A percentile compares a stretch with the other conserved stretches of the same genome.
Evolutionary conservation across 2,329 filamentous ascomycete species (phyloP).

Genomic region (Arthrobotrys conoides): DNA sequence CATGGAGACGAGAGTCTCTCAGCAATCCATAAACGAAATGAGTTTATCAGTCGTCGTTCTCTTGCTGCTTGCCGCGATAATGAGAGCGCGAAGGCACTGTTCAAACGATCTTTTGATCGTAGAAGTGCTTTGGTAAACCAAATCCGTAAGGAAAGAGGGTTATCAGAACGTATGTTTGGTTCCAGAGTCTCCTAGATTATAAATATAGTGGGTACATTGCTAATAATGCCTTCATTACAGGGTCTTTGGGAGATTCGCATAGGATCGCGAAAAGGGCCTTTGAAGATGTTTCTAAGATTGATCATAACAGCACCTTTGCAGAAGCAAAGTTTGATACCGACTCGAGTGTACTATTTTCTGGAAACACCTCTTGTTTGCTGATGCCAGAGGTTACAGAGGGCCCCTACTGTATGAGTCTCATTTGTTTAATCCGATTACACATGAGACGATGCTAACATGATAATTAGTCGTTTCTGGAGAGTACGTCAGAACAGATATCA

Average conservation of each 20-base stretch:
- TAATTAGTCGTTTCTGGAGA: constrained; percentile 67
- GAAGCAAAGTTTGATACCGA: constrained; percentile 53
- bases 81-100: constrained; percentile 44
- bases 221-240: constrained; percentile 1
- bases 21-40: constrained; percentile 43
- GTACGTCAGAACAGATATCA: constrained; percentile 70
- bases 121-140: constrained; percentile 43
- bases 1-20: constrained; percentile 55
- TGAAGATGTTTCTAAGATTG: constrained; percentile 62
- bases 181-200: not conserved
- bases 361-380: constrained; percentile 67
- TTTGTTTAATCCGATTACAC: not conserved
- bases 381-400: constrained; percentile 66
- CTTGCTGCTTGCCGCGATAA: constrained; percentile 55
- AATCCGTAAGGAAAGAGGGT: constrained; percentile 45
- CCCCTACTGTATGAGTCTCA: constrained; percentile 67
- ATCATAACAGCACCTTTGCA: constrained; percentile 65
- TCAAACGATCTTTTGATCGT: constrained; percentile 43
- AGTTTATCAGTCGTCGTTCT: constrained; percentile 55
- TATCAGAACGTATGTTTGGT: constrained; percentile 36
- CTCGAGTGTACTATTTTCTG: constrained; percentile 67
- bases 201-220: not conserved
- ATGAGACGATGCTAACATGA: constrained; percentile 65
- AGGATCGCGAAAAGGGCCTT: constrained; percentile 48
- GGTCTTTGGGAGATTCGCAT: constrained; percentile 43